These are phyloP conservation scores for Pichia sporocuriosa DNA, from an alignment of 805 yeast species.

Conservation along the genomic window DNA sequence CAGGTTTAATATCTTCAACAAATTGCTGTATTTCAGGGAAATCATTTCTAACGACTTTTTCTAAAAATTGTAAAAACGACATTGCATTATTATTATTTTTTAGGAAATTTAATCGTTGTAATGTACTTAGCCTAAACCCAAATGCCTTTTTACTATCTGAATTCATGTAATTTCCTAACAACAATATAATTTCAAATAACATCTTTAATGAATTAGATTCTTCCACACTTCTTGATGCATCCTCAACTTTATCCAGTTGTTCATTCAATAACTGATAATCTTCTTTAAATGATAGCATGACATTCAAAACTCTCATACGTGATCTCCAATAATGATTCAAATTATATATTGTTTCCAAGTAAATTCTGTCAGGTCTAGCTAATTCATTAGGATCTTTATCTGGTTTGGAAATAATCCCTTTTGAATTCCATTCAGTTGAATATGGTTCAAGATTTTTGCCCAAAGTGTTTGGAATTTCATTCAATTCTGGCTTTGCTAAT, in stretches of 20 bases:
- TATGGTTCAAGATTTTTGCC: conserved; percentile 76
- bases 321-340: conserved; percentile 88
- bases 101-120: conserved; percentile 82
- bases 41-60: conserved; percentile 73
- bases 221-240: conserved; percentile 61
- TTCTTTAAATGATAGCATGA: conserved; percentile 63
- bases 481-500: conserved; percentile 65
- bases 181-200: conserved; percentile 75
- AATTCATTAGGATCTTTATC: conserved; percentile 70
- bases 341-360: conserved; percentile 74
- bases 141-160: conserved; percentile 85
- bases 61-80: conserved; percentile 90
- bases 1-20: conserved; percentile 60
- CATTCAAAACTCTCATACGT: conserved; percentile 74
- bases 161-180: conserved; percentile 96
- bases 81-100: conserved; percentile 82
- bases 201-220: conserved; percentile 61
- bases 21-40: conserved; percentile 76
- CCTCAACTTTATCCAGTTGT: conserved; percentile 65
- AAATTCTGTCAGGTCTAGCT: conserved; percentile 82
- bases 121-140: conserved; percentile 86
- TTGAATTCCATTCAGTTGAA: conserved; percentile 57
- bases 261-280: conserved; percentile 68
- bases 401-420: conserved; percentile 34
- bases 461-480: conserved; percentile 65